Base-by-base conservation (phyloP, 768 basidiomycete genomes). In the Cubamyces lactineus region DNA sequence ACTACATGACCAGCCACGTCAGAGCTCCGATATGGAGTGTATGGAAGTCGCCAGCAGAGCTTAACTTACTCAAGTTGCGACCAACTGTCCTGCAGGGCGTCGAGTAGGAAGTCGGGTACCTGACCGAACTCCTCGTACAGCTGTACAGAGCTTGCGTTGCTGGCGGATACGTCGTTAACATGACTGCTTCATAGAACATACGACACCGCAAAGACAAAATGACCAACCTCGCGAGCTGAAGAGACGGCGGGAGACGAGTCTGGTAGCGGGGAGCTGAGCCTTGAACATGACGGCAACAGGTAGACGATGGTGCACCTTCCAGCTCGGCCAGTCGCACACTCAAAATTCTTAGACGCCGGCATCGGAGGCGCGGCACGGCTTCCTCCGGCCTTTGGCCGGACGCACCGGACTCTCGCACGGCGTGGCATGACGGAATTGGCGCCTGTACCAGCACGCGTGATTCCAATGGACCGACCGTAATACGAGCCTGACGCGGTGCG, bases 241-340 rank as follows among this genome's bases (percentile, higher is more conserved):
- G 62, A 83, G 75, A 61, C 78, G 76, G 67, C 82, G 80, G 57
- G 80, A 78, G 67, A 80, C 77, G 69, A 78, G 73, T 76, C 79
- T 80, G 64, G 80, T 80, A 67, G 80, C 74, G 66, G 80, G 78
- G 75, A 84, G 75, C 71, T 78, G 80, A 60, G 68, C 57, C 65
- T 71, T 70, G 71, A 84, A 74, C 82, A 85, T 84, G 70, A 67
- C 77, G 66, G 65, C 56, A 49, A 58, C 55, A 55, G 53, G 52
- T 28, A 53, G 59, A 58, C 41, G 52, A 59, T 51, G 45, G 34
- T 47, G 56, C 47, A 53, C 52, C 15, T 40, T 46, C 38, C 30
- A 55, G 38, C 46, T 24, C 23, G 49, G 52, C 64, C 41, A 53
- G 45, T 40, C 21, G 54, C 54, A 19, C 51, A 19, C 58, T 54